Evolutionary conservation across 176 grass and related monocot species (phyloP).

Genomic region (Leersia perrieri): DNA sequence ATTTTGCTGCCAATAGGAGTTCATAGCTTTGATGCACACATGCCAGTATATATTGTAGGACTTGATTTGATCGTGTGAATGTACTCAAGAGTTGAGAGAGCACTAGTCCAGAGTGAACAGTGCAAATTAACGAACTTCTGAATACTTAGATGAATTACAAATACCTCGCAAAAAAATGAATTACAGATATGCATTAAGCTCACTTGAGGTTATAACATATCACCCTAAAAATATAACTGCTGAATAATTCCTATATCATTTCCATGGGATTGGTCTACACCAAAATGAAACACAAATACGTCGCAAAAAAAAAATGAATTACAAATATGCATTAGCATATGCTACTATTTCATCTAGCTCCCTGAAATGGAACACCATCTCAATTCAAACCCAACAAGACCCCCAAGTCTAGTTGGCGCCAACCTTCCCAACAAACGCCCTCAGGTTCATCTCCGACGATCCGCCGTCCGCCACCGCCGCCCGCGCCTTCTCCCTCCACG

Average conservation of each 20-base stretch:
- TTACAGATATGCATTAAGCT: not conserved
- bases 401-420: slow-evolving; percentile 20
- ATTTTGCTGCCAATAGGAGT: not conserved
- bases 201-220: no score
- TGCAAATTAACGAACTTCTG: not conserved
- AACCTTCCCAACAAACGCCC: slow-evolving; percentile 35
- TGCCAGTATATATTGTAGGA: not conserved
- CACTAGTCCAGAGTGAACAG: not conserved
- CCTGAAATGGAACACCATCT: not conserved
- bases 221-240: no score
- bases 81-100: not conserved
- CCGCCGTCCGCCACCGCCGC: slow-evolving; percentile 32
- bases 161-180: not conserved
- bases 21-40: not conserved
- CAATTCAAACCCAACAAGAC: not conserved
- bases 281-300: no score
- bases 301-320: no score
- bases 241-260: no score
- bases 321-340: not conserved
- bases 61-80: not conserved
- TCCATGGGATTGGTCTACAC: no score
- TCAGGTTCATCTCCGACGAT: slow-evolving; percentile 53
- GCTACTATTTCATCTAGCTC: not conserved
- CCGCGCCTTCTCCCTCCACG: slow-evolving; percentile 53
- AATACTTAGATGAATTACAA: not conserved